Evolutionary conservation across 148 eudicot genomes (phyloP), one percentile per base, ranked within the genome.

Genomic region (Bassia scoparia): DNA sequence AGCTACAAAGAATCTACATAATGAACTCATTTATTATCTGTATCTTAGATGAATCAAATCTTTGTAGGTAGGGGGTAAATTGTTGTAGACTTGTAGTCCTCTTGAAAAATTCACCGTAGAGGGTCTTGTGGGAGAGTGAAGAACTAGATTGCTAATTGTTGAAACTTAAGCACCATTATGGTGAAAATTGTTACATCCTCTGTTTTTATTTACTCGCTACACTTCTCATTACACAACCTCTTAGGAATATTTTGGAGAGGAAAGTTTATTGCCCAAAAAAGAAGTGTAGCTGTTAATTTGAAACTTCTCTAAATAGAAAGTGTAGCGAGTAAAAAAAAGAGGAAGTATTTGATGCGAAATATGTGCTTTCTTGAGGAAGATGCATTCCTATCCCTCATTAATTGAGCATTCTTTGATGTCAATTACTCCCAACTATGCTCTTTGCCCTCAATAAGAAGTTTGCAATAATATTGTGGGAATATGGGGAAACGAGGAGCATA

Each of bases 91-190:
- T 55, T 55, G 26, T 55, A 4, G 60, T 55, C 60, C 60, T 55
- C 7, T 55, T 23, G 23, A 6, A n/a, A 9, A 21, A 2, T 55
- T 55, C 26, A 26, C 67, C 30, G 14, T 54, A 74, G 18, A 18
- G 63, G 52, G 62, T 67, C 38, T n/a, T 64, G 27, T 53, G 35
- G n/a, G n/a, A n/a, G n/a, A n/a, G n/a, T n/a, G n/a, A 61, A 12
- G 44, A 61, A 72, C 31, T 49, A 37, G n/a, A 46, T 14, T 30
- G 58, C 14, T 31, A 20, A 29, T 29, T 50, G 20, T 27, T 41
- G 30, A 71, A 58, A 46, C 20, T 23, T 17, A 24, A 16, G 66
- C 61, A 59, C 66, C 24, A 16, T 37, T 24, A 29, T 56, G 49
- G 21, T 43, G 34, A 44, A 20, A 38, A 5, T 3, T 70, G 48